phyloP scores from a whole-genome alignment of 345 rosid species.

The Xanthoceras sorbifolium region DNA sequence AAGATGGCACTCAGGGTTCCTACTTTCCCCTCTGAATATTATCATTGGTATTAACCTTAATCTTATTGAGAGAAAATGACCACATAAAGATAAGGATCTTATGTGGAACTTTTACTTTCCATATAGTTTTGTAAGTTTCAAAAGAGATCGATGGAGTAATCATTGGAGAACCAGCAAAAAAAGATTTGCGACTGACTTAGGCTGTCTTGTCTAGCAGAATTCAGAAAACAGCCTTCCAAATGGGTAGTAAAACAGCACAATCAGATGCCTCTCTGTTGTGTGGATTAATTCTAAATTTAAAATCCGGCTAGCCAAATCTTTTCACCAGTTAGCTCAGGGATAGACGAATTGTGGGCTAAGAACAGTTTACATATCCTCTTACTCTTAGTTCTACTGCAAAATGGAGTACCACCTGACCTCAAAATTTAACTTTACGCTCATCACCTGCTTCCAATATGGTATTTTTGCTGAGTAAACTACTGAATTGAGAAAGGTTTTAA shows the following conservation, averaged over 20 bases:
- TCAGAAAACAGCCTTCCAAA: not conserved
- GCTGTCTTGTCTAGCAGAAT: not conserved
- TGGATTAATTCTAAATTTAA: not conserved
- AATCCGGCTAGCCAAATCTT: not conserved
- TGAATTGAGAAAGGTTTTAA: not conserved
- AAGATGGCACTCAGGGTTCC: too few relatives aligned
- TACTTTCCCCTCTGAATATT: too few relatives aligned
- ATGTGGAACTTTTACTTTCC: too few relatives aligned
- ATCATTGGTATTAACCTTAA: too few relatives aligned
- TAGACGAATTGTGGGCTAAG: not conserved
- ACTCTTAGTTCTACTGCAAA: not conserved
- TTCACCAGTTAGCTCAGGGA: not conserved
- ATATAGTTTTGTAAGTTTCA: too few relatives aligned
- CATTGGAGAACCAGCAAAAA: too few relatives aligned
- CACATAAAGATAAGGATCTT: too few relatives aligned
- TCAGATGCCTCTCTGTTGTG: not conserved
- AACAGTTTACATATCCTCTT: not conserved
- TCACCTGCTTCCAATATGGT: not conserved
- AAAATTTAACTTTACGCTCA: not conserved
- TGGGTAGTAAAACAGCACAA: not conserved
- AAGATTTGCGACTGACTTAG: too few relatives aligned
- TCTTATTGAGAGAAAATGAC: too few relatives aligned
- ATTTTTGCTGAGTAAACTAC: not conserved
- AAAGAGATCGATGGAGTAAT: too few relatives aligned
- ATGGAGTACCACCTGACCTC: not conserved